A percentile compares a stretch with the other conserved stretches of the same genome.
These are phyloP conservation scores for Cardamine chenopodiifolia DNA, from an alignment of 345 rosid species.

Conservation along the genomic window DNA sequence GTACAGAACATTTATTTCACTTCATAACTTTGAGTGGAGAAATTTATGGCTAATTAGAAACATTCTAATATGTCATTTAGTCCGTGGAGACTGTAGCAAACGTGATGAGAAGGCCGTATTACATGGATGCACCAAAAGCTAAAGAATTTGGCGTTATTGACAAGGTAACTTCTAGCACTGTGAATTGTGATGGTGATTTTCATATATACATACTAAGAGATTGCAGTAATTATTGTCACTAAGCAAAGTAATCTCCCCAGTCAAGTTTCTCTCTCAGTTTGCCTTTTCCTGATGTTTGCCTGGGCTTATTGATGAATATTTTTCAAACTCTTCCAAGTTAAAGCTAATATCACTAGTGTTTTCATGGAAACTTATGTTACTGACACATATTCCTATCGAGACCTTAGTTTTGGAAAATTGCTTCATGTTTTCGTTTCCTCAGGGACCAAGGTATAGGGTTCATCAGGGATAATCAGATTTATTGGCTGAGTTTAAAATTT, in stretches of 20 bases:
- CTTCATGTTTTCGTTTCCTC: neutral
- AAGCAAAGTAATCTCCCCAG: neutral
- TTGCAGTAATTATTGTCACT: neutral
- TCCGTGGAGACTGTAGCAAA: slow-evolving; percentile 67
- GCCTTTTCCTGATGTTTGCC: slow-evolving; percentile 2
- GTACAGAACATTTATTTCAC: slow-evolving; percentile 27
- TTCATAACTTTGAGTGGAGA: slow-evolving; percentile 17
- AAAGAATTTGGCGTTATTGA: slow-evolving; percentile 89
- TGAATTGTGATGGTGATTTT: neutral
- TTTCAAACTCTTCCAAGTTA: neutral
- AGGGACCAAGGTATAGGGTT: neutral
- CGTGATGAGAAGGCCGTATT: slow-evolving; percentile 66
- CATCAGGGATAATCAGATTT: neutral
- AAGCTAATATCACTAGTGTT: neutral
- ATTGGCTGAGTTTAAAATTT: neutral
- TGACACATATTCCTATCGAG: neutral
- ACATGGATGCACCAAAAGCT: slow-evolving; percentile 75
- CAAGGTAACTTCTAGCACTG: slow-evolving; percentile 49
- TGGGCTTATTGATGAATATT: neutral
- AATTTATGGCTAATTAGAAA: neutral
- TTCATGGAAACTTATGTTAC: neutral
- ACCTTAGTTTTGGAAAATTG: slow-evolving; percentile 1
- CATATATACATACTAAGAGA: slow-evolving; percentile 5
- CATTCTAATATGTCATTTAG: slow-evolving; percentile 44
- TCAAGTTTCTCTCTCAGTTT: slow-evolving; percentile 3